Conservation (phyloP, 1,284 basidiomycete species). For the Tausonia pullulans region DNA sequence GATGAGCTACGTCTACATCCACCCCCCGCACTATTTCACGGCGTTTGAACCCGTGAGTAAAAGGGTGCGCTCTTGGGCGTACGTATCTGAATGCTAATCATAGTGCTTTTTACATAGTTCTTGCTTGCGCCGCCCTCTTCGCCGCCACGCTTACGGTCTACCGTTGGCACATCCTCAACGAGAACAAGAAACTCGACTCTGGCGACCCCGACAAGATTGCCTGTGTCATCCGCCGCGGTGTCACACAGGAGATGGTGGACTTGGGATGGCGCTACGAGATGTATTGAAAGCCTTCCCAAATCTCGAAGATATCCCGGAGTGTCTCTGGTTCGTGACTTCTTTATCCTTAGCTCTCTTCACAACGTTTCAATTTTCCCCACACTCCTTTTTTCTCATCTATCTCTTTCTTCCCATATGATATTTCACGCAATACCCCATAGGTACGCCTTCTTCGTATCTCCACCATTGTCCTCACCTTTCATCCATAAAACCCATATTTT, state of each 20-base stretch:
- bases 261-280: constrained; percentile 12
- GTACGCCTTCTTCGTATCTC: too few species aligned
- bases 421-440: too few species aligned
- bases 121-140: constrained; percentile 19
- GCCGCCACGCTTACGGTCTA: constrained; percentile 22
- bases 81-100: not conserved
- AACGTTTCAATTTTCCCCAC: too few species aligned
- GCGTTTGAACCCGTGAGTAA: constrained; percentile 20
- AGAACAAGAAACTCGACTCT: constrained; percentile 25
- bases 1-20: constrained; percentile 17
- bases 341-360: too few species aligned
- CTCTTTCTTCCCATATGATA: too few species aligned
- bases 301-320: too few species aligned
- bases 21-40: constrained; percentile 21
- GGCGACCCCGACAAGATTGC: constrained; percentile 10
- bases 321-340: too few species aligned
- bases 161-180: constrained; percentile 22
- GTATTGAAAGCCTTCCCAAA: too few species aligned
- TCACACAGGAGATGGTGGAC: constrained; percentile 11
- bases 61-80: not conserved
- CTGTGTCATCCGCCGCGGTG: constrained; percentile 6
- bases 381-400: too few species aligned
- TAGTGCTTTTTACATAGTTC: constrained; percentile 8
- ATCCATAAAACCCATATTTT: too few species aligned
- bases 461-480: too few species aligned